A percentile compares a stretch with the other conserved stretches of the same genome.
phyloP scores from a whole-genome alignment of 2,329 filamentous ascomycete genomes.

The Aspergillus pseudotamarii region DNA sequence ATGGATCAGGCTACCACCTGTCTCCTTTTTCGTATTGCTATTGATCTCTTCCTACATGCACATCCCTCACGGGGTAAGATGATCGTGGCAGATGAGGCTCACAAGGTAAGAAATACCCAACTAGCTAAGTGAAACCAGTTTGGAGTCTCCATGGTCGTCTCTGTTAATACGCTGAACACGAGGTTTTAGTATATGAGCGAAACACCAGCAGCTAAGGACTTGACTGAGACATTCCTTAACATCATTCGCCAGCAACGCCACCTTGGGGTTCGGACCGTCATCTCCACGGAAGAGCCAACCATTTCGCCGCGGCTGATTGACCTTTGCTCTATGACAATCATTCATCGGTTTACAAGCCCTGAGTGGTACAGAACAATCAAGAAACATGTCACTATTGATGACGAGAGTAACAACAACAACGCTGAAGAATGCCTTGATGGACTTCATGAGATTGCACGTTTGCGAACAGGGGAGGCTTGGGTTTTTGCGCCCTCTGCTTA shows the following conservation, averaged over 20 bases:
- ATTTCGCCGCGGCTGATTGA: slow-evolving; percentile 68
- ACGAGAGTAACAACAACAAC: neutral
- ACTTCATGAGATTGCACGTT: slow-evolving; percentile 24
- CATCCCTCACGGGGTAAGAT: slow-evolving; percentile 56
- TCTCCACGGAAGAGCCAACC: slow-evolving; percentile 75
- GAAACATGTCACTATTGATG: slow-evolving; percentile 48
- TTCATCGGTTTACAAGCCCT: slow-evolving; percentile 70
- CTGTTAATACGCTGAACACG: neutral
- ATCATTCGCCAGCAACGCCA: slow-evolving; percentile 72
- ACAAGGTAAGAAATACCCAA: slow-evolving; percentile 57
- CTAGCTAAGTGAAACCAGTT: neutral
- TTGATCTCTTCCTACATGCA: slow-evolving; percentile 67
- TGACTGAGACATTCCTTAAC: slow-evolving; percentile 63
- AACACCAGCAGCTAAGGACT: slow-evolving; percentile 12
- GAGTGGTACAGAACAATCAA: slow-evolving; percentile 57
- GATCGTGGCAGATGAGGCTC: slow-evolving; percentile 74
- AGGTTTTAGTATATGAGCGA: slow-evolving; percentile 21
- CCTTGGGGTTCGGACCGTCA: slow-evolving; percentile 63
- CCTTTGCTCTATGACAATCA: slow-evolving; percentile 67
- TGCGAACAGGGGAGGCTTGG: slow-evolving; percentile 30
- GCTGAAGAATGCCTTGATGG: slow-evolving; percentile 12
- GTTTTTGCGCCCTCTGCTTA: slow-evolving; percentile 28
- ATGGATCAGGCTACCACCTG: slow-evolving; percentile 69
- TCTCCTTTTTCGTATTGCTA: slow-evolving; percentile 70
- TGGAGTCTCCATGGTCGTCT: neutral